Evolutionary conservation across 2,329 filamentous ascomycete genomes (phyloP).

Genomic region (Mycosphaerella sp.): DNA sequence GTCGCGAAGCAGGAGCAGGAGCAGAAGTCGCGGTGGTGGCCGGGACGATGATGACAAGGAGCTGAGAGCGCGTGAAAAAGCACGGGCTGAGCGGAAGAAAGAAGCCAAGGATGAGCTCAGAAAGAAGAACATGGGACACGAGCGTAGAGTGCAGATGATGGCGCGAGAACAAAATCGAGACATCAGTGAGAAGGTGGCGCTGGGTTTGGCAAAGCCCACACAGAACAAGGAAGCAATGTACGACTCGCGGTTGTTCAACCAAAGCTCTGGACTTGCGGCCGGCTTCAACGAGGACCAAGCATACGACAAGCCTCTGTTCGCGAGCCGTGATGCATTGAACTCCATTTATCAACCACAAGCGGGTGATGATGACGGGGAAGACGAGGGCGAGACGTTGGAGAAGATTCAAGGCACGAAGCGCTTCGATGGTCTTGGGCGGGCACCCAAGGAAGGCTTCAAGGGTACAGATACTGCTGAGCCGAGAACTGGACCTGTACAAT

Average conservation of each 20-base stretch:
- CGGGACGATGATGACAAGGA: slow-evolving; percentile 55
- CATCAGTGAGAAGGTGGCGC: slow-evolving; percentile 92
- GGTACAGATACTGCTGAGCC: slow-evolving; percentile 76
- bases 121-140: slow-evolving; percentile 91
- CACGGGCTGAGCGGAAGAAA: slow-evolving; percentile 67
- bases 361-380: slow-evolving; percentile 65
- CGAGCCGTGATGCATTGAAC: slow-evolving; percentile 88
- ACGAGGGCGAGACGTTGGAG: slow-evolving; percentile 73
- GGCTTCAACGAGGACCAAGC: slow-evolving; percentile 97
- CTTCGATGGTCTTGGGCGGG: slow-evolving; percentile 83
- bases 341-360: slow-evolving; percentile 84
- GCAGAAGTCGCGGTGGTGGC: slow-evolving; percentile 25
- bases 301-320: slow-evolving; percentile 96
- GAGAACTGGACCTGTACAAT: slow-evolving; percentile 88
- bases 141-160: slow-evolving; percentile 85
- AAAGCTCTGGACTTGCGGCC: slow-evolving; percentile 75
- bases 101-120: slow-evolving; percentile 86
- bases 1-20: slow-evolving; percentile 20
- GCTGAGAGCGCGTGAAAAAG: slow-evolving; percentile 64
- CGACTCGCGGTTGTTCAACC: slow-evolving; percentile 91
- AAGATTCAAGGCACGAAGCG: slow-evolving; percentile 79
- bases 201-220: slow-evolving; percentile 91
- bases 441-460: slow-evolving; percentile 72
- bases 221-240: slow-evolving; percentile 93
- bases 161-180: slow-evolving; percentile 93